phyloP scores from a whole-genome alignment of 495 filamentous ascomycete species.

The Daldinia childiae region DNA sequence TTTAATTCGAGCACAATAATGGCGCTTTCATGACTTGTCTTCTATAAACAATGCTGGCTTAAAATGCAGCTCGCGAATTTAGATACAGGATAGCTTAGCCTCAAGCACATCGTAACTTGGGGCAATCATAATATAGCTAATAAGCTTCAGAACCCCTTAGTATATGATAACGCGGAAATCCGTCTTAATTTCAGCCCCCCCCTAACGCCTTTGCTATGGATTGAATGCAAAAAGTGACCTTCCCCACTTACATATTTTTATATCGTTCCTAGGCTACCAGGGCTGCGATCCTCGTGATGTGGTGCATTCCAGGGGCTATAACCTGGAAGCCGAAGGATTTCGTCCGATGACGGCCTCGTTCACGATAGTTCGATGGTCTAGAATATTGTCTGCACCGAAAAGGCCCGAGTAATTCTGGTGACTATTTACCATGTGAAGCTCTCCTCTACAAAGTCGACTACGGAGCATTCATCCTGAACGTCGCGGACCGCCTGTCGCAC shows the following conservation, averaged over 20 bases:
- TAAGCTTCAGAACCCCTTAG: slow-evolving; percentile 3
- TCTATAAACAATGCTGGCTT: neutral
- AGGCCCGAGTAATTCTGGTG: neutral
- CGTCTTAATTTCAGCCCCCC: neutral
- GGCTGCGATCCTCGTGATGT: neutral
- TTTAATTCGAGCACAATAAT: neutral
- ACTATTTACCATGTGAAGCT: slow-evolving; percentile 80
- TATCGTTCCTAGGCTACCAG: neutral
- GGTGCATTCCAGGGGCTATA: neutral
- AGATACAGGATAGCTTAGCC: neutral
- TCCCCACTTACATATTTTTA: neutral
- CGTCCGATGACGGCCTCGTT: neutral
- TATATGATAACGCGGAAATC: slow-evolving; percentile 13
- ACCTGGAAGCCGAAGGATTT: neutral
- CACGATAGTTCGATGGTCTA: neutral
- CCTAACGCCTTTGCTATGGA: slow-evolving; percentile 32
- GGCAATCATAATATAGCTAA: slow-evolving; percentile 1
- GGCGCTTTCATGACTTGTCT: neutral
- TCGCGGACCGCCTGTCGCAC: slow-evolving; percentile 77
- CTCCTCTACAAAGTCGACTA: slow-evolving; percentile 86
- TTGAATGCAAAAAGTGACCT: slow-evolving; percentile 17
- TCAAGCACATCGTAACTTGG: neutral
- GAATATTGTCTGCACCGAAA: neutral
- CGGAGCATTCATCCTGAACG: slow-evolving; percentile 66
- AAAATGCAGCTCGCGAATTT: neutral